Evolutionary conservation across 179 eudicot genomes (phyloP).

Genomic region (Actinidia polygama): DNA sequence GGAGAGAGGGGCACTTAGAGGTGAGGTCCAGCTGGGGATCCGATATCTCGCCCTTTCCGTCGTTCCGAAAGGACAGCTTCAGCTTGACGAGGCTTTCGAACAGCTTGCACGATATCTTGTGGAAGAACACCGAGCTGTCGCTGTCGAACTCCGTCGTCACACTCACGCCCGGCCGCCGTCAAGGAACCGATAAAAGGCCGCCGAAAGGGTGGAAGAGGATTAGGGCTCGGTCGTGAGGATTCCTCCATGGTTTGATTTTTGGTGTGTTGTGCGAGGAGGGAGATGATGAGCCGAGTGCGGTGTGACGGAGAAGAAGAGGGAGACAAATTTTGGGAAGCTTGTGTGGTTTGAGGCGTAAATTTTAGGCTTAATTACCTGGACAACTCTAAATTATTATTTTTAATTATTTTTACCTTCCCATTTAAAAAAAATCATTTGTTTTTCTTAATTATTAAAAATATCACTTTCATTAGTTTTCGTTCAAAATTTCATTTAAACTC

Average conservation of each 20-base stretch:
- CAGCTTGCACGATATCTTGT: constrained; percentile 76
- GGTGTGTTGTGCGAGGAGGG: background rate
- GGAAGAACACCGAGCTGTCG: constrained; percentile 60
- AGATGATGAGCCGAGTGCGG: background rate
- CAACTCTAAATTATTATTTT: too few species aligned
- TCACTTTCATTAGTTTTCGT: too few species aligned
- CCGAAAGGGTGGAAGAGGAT: background rate
- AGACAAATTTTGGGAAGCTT: background rate
- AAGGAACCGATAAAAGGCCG: constrained; percentile 32
- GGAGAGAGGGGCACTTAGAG: constrained; percentile 62
- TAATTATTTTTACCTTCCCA: too few species aligned
- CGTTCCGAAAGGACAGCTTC: constrained; percentile 73
- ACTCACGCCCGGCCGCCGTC: constrained; percentile 57
- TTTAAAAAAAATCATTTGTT: too few species aligned
- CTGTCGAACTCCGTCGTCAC: constrained; percentile 91
- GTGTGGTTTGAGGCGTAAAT: constrained; percentile 3
- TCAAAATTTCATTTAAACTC: too few species aligned
- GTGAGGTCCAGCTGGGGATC: constrained; percentile 65
- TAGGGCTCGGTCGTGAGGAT: constrained; percentile 21
- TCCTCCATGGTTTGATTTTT: constrained; percentile 19
- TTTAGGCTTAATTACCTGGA: background rate
- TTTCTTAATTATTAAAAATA: too few species aligned
- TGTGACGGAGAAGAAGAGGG: background rate
- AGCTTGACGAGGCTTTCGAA: constrained; percentile 74
- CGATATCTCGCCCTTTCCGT: constrained; percentile 54